Evolutionary conservation across 2,329 filamentous ascomycete species (phyloP).

Genomic region (Colletotrichum sidae): DNA sequence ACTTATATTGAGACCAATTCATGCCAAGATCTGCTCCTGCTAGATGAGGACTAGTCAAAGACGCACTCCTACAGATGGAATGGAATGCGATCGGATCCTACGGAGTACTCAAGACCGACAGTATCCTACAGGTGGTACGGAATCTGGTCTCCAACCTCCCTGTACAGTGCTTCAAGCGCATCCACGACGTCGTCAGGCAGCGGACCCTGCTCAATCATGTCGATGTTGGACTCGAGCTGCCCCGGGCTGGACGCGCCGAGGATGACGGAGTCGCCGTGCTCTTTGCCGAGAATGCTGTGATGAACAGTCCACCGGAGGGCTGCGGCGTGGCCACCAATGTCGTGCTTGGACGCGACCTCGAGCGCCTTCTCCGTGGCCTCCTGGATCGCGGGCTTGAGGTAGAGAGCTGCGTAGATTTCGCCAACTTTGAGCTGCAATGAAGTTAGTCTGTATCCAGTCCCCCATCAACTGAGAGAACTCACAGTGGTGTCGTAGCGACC

Average conservation of each 20-base stretch:
- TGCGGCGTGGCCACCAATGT: slow-evolving; percentile 52
- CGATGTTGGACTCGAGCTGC: slow-evolving; percentile 51
- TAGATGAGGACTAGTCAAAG: slow-evolving; percentile 1
- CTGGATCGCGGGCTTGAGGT: slow-evolving; percentile 44
- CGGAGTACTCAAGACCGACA: too few relatives aligned
- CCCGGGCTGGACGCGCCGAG: slow-evolving; percentile 48
- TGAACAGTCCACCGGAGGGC: slow-evolving; percentile 55
- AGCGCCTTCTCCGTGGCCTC: slow-evolving; percentile 43
- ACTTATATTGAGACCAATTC: neutral
- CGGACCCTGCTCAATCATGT: slow-evolving; percentile 52
- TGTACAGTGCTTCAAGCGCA: slow-evolving; percentile 23
- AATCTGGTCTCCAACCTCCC: slow-evolving; percentile 8
- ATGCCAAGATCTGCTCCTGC: slow-evolving; percentile 22
- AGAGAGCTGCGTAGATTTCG: slow-evolving; percentile 41
- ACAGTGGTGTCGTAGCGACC: slow-evolving; percentile 44
- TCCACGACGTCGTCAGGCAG: slow-evolving; percentile 50
- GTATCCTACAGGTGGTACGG: slow-evolving; percentile 14
- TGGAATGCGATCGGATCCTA: too few relatives aligned
- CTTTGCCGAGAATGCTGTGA: slow-evolving; percentile 47
- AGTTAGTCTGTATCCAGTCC: neutral
- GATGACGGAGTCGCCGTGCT: slow-evolving; percentile 50
- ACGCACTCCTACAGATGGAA: too few relatives aligned
- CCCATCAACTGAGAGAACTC: neutral
- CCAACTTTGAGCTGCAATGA: slow-evolving; percentile 34
- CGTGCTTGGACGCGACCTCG: slow-evolving; percentile 45